These are phyloP conservation scores for Didymella pomorum DNA, from an alignment of 2,329 filamentous ascomycete species.

Conservation along the genomic window DNA sequence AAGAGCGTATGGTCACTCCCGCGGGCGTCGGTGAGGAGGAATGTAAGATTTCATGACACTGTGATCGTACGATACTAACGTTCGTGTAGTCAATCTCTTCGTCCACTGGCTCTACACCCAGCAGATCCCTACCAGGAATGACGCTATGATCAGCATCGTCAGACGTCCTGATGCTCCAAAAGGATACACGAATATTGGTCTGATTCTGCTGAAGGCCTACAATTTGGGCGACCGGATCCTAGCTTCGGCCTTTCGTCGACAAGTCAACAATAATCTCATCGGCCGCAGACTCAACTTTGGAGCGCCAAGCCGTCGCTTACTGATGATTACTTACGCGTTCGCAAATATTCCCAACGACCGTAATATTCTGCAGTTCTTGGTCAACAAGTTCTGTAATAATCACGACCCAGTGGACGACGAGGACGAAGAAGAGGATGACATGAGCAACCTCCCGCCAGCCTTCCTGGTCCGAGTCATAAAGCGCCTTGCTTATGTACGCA, in stretches of 20 bases:
- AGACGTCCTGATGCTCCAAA: background rate
- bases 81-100: background rate
- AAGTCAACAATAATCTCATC: background rate
- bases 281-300: background rate
- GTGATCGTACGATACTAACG: background rate
- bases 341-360: background rate
- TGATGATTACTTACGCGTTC: background rate
- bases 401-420: background rate
- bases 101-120: background rate
- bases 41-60: background rate
- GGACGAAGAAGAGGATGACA: background rate
- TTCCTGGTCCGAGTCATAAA: background rate
- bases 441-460: background rate
- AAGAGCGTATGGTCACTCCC: background rate
- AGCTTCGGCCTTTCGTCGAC: background rate
- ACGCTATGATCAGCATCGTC: background rate
- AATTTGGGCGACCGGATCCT: background rate
- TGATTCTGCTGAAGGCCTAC: background rate
- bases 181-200: background rate
- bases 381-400: background rate
- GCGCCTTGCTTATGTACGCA: background rate
- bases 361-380: background rate
- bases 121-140: background rate
- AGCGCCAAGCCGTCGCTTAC: background rate
- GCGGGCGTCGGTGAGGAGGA: background rate